Evolutionary conservation across 2,329 filamentous ascomycete species (phyloP).

Genomic region (Neonectria faginata): DNA sequence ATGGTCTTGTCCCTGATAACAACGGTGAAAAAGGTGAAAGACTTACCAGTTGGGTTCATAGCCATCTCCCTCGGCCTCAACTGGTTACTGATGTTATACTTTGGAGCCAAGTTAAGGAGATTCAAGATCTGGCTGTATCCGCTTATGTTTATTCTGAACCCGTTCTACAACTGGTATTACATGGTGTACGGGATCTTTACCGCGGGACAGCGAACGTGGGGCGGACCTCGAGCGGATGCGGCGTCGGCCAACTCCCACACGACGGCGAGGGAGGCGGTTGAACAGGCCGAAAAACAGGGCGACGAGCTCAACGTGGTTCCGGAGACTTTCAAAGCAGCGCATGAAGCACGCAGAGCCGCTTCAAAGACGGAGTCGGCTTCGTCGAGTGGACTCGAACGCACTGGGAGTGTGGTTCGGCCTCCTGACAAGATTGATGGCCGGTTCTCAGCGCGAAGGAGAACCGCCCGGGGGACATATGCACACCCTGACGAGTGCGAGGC

Average conservation of each 20-base stretch:
- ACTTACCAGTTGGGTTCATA: conserved; percentile 93
- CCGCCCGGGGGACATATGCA: conserved; percentile 76
- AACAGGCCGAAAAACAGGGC: conserved; percentile 79
- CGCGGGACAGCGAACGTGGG: conserved; percentile 94
- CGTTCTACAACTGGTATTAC: conserved; percentile 98
- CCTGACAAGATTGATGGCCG: conserved; percentile 80
- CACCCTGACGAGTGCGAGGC: conserved; percentile 70
- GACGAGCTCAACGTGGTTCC: conserved; percentile 92
- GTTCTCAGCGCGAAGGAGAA: conserved; percentile 78
- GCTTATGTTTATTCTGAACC: conserved; percentile 93
- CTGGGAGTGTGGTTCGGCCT: conserved; percentile 74
- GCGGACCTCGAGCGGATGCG: conserved; percentile 90
- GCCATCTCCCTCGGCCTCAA: conserved; percentile 92
- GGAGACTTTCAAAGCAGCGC: conserved; percentile 79
- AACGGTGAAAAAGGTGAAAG: conserved; percentile 80
- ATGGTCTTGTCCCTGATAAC: conserved; percentile 88
- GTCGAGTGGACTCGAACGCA: conserved; percentile 56
- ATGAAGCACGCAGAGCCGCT: conserved; percentile 59
- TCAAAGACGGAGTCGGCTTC: conserved; percentile 44
- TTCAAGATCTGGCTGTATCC: conserved; percentile 97
- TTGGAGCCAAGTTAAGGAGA: conserved; percentile 84
- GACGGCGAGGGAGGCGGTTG: conserved; percentile 85
- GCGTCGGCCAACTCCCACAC: conserved; percentile 80
- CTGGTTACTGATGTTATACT: conserved; percentile 96
- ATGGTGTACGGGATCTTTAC: conserved; percentile 98